Conservation (phyloP, 2,329 filamentous ascomycete species). For the Trichoderma citrinoviride region DNA sequence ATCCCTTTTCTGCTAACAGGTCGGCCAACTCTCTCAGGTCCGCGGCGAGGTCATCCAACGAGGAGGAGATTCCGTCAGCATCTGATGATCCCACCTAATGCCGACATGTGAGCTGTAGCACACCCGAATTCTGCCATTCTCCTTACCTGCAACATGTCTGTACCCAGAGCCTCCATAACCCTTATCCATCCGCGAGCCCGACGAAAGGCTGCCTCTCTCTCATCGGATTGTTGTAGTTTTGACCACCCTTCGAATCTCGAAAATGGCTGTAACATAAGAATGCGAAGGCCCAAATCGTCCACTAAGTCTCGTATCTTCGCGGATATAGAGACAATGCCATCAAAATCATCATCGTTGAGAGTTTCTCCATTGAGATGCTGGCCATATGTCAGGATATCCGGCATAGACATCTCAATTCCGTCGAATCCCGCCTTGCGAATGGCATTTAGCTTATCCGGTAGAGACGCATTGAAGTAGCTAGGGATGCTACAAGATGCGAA, state of each 20-base stretch:
- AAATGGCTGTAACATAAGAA: constrained; percentile 75
- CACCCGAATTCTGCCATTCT: constrained; percentile 52
- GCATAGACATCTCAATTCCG: constrained; percentile 72
- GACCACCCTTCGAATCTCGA: constrained; percentile 75
- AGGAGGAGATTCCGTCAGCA: constrained; percentile 52
- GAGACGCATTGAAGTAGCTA: constrained; percentile 44
- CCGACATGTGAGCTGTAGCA: too few species aligned
- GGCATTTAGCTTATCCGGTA: constrained; percentile 59
- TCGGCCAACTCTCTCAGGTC: constrained; percentile 66
- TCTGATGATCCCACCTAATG: constrained; percentile 58
- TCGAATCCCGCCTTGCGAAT: constrained; percentile 64
- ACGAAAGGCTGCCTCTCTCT: constrained; percentile 60
- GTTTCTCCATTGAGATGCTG: constrained; percentile 47
- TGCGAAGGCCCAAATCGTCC: constrained; percentile 51
- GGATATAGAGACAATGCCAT: constrained; percentile 44
- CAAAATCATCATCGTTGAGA: constrained; percentile 58
- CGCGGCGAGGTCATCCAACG: constrained; percentile 50
- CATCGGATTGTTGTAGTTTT: constrained; percentile 44
- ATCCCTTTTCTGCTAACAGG: constrained; percentile 54
- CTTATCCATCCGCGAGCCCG: constrained; percentile 65
- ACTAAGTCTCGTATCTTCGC: constrained; percentile 54
- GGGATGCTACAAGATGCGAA: constrained; percentile 58
- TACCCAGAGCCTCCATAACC: constrained; percentile 66
- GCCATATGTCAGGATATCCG: constrained; percentile 66
- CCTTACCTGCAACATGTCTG: constrained; percentile 30